These are phyloP conservation scores for Pseudonitzschia pungens DNA, from an alignment of 108 stramenopile genomes.

Conservation along the genomic window DNA sequence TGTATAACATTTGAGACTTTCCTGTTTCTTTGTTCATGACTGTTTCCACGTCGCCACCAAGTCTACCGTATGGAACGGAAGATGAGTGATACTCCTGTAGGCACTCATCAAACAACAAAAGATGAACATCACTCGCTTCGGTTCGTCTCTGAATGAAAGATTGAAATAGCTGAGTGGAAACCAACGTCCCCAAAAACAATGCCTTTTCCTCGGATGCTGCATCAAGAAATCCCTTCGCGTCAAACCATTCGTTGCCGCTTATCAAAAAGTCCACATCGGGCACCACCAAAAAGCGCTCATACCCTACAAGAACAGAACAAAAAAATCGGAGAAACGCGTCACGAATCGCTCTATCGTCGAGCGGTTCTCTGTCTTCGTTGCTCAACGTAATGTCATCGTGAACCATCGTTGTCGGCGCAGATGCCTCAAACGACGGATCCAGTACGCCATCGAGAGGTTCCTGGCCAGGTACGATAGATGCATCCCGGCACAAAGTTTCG, in stretches of 20 bases:
- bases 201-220: conserved; percentile 54
- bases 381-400: conserved; percentile 27
- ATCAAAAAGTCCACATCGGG: conserved; percentile 86
- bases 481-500: conserved; percentile 78
- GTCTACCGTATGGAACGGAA: conserved; percentile 70
- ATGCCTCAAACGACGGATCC: conserved; percentile 51
- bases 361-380: conserved; percentile 43
- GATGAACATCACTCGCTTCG: conserved; percentile 85
- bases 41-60: conserved; percentile 62
- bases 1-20: conserved; percentile 47
- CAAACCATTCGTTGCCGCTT: conserved; percentile 87
- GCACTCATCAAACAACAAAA: conserved; percentile 85
- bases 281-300: conserved; percentile 79
- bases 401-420: conserved; percentile 40
- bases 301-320: conserved; percentile 72
- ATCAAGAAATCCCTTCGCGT: conserved; percentile 73
- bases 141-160: conserved; percentile 86
- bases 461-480: conserved; percentile 79
- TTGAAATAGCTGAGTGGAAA: conserved; percentile 82
- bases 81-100: conserved; percentile 75
- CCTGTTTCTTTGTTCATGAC: conserved; percentile 28
- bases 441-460: conserved; percentile 70
- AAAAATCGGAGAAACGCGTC: conserved; percentile 86
- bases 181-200: conserved; percentile 55
- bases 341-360: conserved; percentile 83